Evolutionary conservation across 441 rosid species (phyloP), one percentile per base, ranked within the genome.

Genomic region (Pelargonium fulgidum): DNA sequence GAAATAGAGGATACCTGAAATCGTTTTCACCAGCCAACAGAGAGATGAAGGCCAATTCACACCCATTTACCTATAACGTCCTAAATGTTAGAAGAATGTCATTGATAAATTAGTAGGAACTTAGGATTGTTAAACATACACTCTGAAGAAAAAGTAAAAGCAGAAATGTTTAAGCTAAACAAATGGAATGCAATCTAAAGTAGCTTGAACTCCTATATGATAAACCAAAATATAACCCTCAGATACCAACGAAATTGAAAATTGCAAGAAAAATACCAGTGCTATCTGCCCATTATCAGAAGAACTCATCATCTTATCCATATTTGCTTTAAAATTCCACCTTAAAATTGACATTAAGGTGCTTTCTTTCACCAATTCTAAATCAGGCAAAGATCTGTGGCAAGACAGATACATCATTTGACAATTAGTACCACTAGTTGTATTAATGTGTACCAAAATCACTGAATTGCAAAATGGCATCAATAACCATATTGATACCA

Each of bases 241-340:
- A 52, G 19, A 29, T 62, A 2, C 24, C 33, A 75, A n/a, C 62
- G 12, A 6, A 29, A 11, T 61, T 29, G 44, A 64, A 62, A 62
- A 48, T 48, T 2, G 62, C 29, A 75, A 62, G 48, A 67, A 69
- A 48, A 22, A 65, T 81, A 87, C 87, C 86, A 85, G 47, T 9
- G 81, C 65, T 64, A 88, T 79, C 70, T 78, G 79, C 14, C 81
- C 81, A 72, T 81, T 69, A 70, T 80, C 86, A 50, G 76, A 77
- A 48, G 77, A 79, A 69, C 81, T 78, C 73, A 85, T 81, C 24
- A 75, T 80, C 78, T 81, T 81, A 77, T 81, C 85, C 82, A 85
- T 81, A 74, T 82, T 86, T 78, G 87, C 80, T 73, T 79, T 81
- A 72, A 78, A 86, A 72, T 76, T 88, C 89, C 93, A 88, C 78